Evolutionary conservation across 768 basidiomycete species (phyloP).

Genomic region (Cystofilobasidium bisporidii): DNA sequence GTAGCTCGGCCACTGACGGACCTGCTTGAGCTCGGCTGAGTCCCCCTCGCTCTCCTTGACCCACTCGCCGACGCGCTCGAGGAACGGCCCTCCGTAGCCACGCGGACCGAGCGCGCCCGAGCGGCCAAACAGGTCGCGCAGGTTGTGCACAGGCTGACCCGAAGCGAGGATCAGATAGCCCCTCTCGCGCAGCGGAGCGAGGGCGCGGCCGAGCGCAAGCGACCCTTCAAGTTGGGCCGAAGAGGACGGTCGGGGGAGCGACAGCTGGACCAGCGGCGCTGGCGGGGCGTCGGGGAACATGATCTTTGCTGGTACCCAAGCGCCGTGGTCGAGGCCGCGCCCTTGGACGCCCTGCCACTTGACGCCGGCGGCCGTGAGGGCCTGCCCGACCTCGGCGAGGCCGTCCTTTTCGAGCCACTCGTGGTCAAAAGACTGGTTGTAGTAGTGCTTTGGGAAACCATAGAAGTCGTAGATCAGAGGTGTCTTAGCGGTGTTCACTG

Average conservation of each 20-base stretch:
- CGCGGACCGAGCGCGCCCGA: not conserved
- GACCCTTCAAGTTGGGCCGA: not conserved
- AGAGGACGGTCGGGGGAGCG: slow-evolving; percentile 8
- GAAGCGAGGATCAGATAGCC: slow-evolving; percentile 9
- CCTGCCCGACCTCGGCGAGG: not conserved
- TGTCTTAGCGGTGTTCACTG: not conserved
- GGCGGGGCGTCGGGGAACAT: slow-evolving; percentile 14
- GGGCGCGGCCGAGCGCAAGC: slow-evolving; percentile 17
- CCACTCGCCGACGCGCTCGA: not conserved
- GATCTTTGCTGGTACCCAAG: slow-evolving; percentile 22
- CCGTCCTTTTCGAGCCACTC: not conserved
- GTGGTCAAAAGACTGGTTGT: slow-evolving; percentile 16
- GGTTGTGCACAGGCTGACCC: slow-evolving; percentile 22
- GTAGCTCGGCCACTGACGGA: not conserved
- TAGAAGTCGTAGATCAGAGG: slow-evolving; percentile 26
- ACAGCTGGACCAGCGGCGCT: slow-evolving; percentile 21
- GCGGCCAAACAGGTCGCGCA: slow-evolving; percentile 11
- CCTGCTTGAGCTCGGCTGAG: not conserved
- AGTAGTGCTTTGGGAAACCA: slow-evolving; percentile 19
- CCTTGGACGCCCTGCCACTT: slow-evolving; percentile 8
- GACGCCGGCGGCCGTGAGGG: not conserved
- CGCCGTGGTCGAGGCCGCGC: slow-evolving; percentile 24
- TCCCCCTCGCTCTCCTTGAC: not conserved
- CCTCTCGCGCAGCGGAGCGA: slow-evolving; percentile 14
- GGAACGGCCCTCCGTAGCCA: not conserved